phyloP scores from a whole-genome alignment of 208 protist species.

The Leishmania braziliensis region DNA sequence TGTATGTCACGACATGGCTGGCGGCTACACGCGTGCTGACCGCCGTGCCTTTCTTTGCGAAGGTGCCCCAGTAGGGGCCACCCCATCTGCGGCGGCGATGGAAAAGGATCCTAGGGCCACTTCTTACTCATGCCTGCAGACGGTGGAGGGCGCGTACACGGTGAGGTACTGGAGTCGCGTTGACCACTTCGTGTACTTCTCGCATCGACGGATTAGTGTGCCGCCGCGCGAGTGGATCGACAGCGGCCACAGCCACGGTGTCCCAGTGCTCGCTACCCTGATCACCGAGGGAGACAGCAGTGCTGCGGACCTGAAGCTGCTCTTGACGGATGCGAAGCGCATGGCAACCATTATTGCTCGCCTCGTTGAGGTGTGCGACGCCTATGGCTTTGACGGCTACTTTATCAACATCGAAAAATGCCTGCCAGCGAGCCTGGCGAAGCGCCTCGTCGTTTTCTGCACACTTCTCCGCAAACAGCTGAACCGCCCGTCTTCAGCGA shows the following conservation, averaged over 20 bases:
- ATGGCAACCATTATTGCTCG: slow-evolving; percentile 46
- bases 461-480: slow-evolving; percentile 53
- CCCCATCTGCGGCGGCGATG: neutral
- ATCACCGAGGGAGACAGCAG: slow-evolving; percentile 77
- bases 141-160: slow-evolving; percentile 50
- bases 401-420: slow-evolving; percentile 90
- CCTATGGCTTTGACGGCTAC: slow-evolving; percentile 92
- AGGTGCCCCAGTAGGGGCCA: neutral
- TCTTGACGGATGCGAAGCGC: slow-evolving; percentile 51
- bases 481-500: slow-evolving; percentile 5
- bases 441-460: slow-evolving; percentile 61
- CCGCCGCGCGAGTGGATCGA: slow-evolving; percentile 87
- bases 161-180: slow-evolving; percentile 71
- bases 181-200: slow-evolving; percentile 92
- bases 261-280: slow-evolving; percentile 83
- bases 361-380: slow-evolving; percentile 59
- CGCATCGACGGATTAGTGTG: slow-evolving; percentile 79
- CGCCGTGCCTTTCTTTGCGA: slow-evolving; percentile 39
- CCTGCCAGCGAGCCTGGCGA: slow-evolving; percentile 37
- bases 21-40: slow-evolving; percentile 61
- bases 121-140: neutral
- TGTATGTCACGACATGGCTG: slow-evolving; percentile 85
- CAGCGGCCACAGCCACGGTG: slow-evolving; percentile 75
- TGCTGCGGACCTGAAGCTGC: slow-evolving; percentile 23
- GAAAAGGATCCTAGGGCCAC: neutral